Percentiles rank a stretch among this genome's conserved stretches.
Evolutionary conservation across 495 filamentous ascomycete species (phyloP).

Genomic region (Glarea lozoyensis): DNA sequence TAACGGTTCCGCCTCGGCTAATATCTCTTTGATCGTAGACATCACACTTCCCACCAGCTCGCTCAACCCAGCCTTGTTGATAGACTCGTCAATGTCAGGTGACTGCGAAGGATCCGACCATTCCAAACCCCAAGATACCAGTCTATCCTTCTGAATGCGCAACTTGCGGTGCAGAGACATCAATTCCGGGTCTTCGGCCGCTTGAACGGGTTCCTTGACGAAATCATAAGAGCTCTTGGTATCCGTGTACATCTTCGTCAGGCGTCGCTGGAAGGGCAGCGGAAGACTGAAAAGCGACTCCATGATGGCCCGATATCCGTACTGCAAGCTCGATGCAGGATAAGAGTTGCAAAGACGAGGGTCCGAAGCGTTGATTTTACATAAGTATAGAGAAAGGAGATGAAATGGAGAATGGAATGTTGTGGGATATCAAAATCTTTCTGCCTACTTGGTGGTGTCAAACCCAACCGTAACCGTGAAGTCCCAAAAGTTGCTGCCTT

Average conservation of each 20-base stretch:
- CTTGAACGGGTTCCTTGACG: slow-evolving; percentile 61
- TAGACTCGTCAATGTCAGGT: slow-evolving; percentile 77
- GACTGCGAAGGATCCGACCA: slow-evolving; percentile 62
- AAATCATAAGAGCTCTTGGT: slow-evolving; percentile 84
- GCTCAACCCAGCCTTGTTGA: slow-evolving; percentile 74
- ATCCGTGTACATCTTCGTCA: slow-evolving; percentile 87
- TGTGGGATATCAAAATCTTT: slow-evolving; percentile 7
- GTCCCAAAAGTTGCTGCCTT: slow-evolving; percentile 15
- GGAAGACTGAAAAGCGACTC: slow-evolving; percentile 23
- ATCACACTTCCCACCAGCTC: slow-evolving; percentile 85
- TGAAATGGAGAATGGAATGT: slow-evolving; percentile 2
- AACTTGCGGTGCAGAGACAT: slow-evolving; percentile 47
- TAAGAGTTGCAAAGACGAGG: background rate
- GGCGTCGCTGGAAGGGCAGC: slow-evolving; percentile 53
- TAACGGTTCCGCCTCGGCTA: slow-evolving; percentile 77
- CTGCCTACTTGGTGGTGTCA: slow-evolving; percentile 14
- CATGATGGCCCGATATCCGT: slow-evolving; percentile 3
- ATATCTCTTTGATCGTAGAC: slow-evolving; percentile 77
- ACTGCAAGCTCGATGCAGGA: background rate
- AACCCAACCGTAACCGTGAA: background rate
- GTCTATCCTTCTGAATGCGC: slow-evolving; percentile 60
- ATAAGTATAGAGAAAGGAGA: background rate
- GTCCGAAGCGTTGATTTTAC: background rate
- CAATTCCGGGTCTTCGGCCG: slow-evolving; percentile 45
- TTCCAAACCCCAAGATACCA: slow-evolving; percentile 83